Percentiles rank a stretch among this genome's conserved stretches.
Evolutionary conservation across 305 asterid genomes (phyloP).

Genomic region (Solanum hybrid): DNA sequence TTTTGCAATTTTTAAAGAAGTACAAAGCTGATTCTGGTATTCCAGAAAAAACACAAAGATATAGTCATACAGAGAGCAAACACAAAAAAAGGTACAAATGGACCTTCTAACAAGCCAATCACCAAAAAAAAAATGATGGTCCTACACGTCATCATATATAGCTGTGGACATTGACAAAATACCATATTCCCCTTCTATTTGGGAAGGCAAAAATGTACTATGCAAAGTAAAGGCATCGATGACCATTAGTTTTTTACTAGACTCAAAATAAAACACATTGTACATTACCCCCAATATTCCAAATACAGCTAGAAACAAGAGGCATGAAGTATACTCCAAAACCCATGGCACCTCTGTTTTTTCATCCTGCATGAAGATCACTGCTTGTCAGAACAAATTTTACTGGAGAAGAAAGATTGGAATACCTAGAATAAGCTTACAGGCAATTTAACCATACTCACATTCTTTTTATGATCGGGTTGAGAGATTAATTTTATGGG

Average conservation of each 20-base stretch:
- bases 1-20: background rate
- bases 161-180: background rate
- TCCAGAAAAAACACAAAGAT: background rate
- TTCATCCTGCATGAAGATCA: constrained; percentile 36
- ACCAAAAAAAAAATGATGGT: background rate
- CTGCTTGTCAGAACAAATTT: background rate
- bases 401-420: background rate
- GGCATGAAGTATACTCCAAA: constrained; percentile 48
- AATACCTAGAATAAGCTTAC: background rate
- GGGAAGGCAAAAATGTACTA: background rate
- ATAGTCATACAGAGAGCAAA: background rate
- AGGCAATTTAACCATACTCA: constrained; percentile 12
- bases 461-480: constrained; percentile 25
- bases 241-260: background rate
- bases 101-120: background rate
- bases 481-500: constrained; percentile 15
- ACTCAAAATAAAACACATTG: background rate
- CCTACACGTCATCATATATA: background rate
- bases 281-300: constrained; percentile 78
- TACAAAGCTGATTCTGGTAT: background rate
- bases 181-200: background rate
- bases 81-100: background rate
- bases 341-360: constrained; percentile 35
- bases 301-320: constrained; percentile 57
- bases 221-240: background rate